A percentile compares a stretch with the other conserved stretches of the same genome.
Conservation (phyloP, 2,329 filamentous ascomycete species). For the Tolypocladium nubicola region DNA sequence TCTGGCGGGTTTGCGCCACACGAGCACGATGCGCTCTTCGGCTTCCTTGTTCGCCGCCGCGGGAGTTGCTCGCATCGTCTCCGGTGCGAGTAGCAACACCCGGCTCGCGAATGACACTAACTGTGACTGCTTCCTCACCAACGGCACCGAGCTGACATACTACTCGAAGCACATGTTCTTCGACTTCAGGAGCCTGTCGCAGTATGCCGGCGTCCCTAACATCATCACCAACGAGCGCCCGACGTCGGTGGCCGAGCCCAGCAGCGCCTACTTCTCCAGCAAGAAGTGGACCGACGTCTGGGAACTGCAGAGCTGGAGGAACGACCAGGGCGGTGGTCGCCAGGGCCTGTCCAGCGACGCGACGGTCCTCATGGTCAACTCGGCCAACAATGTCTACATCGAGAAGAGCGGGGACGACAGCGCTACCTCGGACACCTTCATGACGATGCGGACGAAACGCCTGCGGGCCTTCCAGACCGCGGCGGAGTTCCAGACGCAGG, state of each 20-base stretch:
- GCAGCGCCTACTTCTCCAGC: conserved; percentile 28
- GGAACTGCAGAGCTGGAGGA: conserved; percentile 30
- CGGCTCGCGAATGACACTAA: conserved; percentile 13
- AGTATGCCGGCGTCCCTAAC: conserved; percentile 26
- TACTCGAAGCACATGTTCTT: conserved; percentile 37
- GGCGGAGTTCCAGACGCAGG: conserved; percentile 33
- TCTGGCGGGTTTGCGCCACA: too few species aligned
- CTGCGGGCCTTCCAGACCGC: conserved; percentile 33
- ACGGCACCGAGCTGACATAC: conserved; percentile 30
- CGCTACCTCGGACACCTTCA: conserved; percentile 25
- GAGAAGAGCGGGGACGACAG: conserved; percentile 26
- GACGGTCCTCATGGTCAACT: conserved; percentile 27
- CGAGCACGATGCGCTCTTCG: too few species aligned
- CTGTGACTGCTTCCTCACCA: conserved; percentile 39
- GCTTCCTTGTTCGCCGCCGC: neutral
- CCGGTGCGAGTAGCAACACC: neutral
- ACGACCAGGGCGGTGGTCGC: conserved; percentile 19
- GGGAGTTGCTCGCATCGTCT: neutral
- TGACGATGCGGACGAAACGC: conserved; percentile 37
- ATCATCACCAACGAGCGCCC: conserved; percentile 16
- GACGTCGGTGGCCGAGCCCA: conserved; percentile 16
- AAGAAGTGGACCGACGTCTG: conserved; percentile 25
- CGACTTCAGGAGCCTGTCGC: conserved; percentile 33
- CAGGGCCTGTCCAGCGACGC: conserved; percentile 15
- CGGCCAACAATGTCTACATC: conserved; percentile 35